phyloP scores from a whole-genome alignment of 2,329 filamentous ascomycete species.

The Aspergillus hortae region DNA sequence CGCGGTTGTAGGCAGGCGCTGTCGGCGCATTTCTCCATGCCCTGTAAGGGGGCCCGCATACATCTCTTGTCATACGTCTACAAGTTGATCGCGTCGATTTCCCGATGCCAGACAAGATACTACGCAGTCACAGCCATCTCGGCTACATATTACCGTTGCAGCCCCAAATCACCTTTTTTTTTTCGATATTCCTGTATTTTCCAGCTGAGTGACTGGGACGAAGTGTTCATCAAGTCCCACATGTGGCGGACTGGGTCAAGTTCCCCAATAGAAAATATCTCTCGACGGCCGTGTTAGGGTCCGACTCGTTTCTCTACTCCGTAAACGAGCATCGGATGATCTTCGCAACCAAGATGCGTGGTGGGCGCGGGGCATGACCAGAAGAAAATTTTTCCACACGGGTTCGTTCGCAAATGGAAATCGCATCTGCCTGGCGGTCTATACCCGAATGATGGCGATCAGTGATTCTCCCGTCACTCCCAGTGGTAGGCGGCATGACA shows the following conservation, averaged over 20 bases:
- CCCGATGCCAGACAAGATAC: no score
- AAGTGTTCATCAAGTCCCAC: slow-evolving; percentile 1
- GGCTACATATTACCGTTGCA: background rate
- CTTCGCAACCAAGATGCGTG: slow-evolving; percentile 10
- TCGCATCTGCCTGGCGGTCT: background rate
- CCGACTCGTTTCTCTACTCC: background rate
- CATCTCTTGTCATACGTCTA: no score
- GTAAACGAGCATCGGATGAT: slow-evolving; percentile 16
- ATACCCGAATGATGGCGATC: background rate
- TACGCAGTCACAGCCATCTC: background rate
- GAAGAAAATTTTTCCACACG: background rate
- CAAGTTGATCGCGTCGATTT: no score
- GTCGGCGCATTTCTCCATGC: background rate
- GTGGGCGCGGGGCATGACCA: slow-evolving; percentile 5
- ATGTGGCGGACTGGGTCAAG: background rate
- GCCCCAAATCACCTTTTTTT: background rate
- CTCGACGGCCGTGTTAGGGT: background rate
- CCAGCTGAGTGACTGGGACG: slow-evolving; percentile 6
- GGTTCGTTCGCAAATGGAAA: background rate
- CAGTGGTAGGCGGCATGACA: background rate
- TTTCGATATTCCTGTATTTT: background rate
- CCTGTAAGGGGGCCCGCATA: no score
- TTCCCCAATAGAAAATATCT: no score
- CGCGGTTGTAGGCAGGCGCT: background rate
- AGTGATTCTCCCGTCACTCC: background rate